phyloP scores from a whole-genome alignment of 306 rosid species.

The Macrotyloma uniflorum region DNA sequence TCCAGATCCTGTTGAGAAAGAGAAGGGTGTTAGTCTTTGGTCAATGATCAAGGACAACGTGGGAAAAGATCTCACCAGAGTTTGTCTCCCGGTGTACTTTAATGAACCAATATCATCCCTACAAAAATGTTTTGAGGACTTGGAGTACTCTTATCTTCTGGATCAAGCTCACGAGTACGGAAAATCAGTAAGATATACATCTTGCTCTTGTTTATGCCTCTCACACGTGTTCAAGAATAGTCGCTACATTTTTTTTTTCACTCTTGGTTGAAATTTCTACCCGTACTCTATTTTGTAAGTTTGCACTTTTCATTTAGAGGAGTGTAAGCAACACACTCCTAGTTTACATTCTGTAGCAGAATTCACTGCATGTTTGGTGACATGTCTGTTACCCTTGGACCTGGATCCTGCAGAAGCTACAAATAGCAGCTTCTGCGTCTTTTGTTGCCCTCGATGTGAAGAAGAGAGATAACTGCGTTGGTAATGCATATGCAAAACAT shows the following conservation, averaged over 20 bases:
- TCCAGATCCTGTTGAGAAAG: constrained; percentile 93
- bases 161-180: constrained; percentile 87
- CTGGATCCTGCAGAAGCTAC: too few species aligned
- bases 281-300: background rate
- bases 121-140: constrained; percentile 93
- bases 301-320: background rate
- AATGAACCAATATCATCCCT: constrained; percentile 98
- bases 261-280: background rate
- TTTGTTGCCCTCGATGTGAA: too few species aligned
- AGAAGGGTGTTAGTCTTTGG: constrained; percentile 98
- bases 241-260: background rate
- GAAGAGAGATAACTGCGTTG: too few species aligned
- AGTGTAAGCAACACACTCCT: background rate
- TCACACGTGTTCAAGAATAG: background rate
- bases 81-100: constrained; percentile 96
- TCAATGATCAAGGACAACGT: constrained; percentile 96
- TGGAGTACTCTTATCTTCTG: constrained; percentile 90
- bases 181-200: constrained; percentile 63
- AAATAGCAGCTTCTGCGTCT: too few species aligned
- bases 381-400: too few species aligned
- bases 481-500: too few species aligned
- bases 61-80: constrained; percentile 94
- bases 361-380: too few species aligned
- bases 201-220: constrained; percentile 5
- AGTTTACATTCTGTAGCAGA: background rate